phyloP scores from a whole-genome alignment of 2,329 filamentous ascomycete species.

The Aplosporella prunicola region DNA sequence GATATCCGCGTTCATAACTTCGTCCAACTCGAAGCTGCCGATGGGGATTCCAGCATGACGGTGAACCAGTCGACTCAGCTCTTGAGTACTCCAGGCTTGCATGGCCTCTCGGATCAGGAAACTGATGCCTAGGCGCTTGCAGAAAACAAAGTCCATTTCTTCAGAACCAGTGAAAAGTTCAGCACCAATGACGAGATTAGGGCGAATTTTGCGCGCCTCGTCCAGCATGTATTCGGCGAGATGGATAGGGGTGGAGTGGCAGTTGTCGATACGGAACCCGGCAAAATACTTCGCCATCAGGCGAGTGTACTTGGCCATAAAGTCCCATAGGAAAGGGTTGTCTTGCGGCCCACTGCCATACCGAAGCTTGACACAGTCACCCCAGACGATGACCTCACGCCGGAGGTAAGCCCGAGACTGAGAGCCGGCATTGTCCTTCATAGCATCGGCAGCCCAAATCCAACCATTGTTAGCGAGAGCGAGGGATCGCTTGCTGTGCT shows the following conservation, averaged over 20 bases:
- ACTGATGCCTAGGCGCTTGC: conserved; percentile 83
- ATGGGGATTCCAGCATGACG: conserved; percentile 89
- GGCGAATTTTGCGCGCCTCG: conserved; percentile 77
- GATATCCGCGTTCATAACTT: conserved; percentile 56
- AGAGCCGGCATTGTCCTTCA: conserved; percentile 87
- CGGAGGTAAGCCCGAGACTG: conserved; percentile 88
- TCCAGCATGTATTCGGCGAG: conserved; percentile 94
- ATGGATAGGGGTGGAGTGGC: conserved; percentile 88
- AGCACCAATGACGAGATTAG: conserved; percentile 83
- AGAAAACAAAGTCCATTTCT: conserved; percentile 91
- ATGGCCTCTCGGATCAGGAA: conserved; percentile 93
- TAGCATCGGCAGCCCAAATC: conserved; percentile 95
- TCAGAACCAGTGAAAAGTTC: conserved; percentile 95
- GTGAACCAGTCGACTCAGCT: conserved; percentile 87
- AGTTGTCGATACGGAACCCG: conserved; percentile 95
- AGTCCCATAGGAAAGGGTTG: conserved; percentile 89
- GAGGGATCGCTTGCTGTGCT: conserved; percentile 65
- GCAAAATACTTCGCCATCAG: conserved; percentile 91
- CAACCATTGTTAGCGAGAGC: conserved; percentile 93
- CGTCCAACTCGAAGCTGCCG: conserved; percentile 93
- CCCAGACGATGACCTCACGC: conserved; percentile 95
- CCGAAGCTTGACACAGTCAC: conserved; percentile 92
- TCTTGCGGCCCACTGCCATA: conserved; percentile 75
- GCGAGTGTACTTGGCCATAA: conserved; percentile 87
- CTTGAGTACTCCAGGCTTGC: conserved; percentile 94